Conservation (phyloP, 768 basidiomycete species). For the Auricularia sp. region DNA sequence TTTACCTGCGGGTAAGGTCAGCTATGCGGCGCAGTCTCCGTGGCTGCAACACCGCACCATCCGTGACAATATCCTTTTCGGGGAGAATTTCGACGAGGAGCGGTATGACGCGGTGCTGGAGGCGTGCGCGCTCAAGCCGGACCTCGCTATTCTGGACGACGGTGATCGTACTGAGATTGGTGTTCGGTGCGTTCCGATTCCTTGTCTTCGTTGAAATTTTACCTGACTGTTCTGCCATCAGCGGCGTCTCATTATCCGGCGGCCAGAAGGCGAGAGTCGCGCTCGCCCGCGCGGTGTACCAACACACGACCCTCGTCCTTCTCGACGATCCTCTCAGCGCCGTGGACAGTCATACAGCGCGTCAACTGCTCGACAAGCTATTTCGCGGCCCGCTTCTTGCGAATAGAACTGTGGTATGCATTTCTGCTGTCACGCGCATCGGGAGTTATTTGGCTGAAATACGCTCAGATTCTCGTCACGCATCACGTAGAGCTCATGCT, state of each 20-base stretch:
- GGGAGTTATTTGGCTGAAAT: neutral
- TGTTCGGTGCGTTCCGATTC: conserved; percentile 4
- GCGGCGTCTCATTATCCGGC: conserved; percentile 17
- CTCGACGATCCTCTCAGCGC: conserved; percentile 19
- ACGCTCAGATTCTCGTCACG: conserved; percentile 17
- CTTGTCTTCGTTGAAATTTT: neutral
- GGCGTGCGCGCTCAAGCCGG: conserved; percentile 37
- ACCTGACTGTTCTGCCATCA: conserved; percentile 1
- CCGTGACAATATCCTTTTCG: conserved; percentile 74
- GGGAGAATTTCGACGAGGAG: conserved; percentile 42
- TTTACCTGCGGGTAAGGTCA: conserved; percentile 21
- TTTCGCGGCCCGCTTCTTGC: conserved; percentile 14
- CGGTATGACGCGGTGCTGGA: conserved; percentile 31
- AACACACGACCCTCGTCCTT: conserved; percentile 13
- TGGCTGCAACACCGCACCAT: conserved; percentile 67
- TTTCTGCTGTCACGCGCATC: neutral
- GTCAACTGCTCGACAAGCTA: conserved; percentile 10
- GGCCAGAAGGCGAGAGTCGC: conserved; percentile 20
- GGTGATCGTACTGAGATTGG: conserved; percentile 28
- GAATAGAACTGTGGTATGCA: conserved; percentile 16
- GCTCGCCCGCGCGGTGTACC: conserved; percentile 21
- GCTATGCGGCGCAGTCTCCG: conserved; percentile 60
- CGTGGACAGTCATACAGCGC: conserved; percentile 10
- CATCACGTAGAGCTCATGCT: conserved; percentile 31
- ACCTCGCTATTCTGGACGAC: conserved; percentile 33